These are phyloP conservation scores for Nidula microcarpa DNA, from an alignment of 768 basidiomycete genomes.

Conservation along the genomic window DNA sequence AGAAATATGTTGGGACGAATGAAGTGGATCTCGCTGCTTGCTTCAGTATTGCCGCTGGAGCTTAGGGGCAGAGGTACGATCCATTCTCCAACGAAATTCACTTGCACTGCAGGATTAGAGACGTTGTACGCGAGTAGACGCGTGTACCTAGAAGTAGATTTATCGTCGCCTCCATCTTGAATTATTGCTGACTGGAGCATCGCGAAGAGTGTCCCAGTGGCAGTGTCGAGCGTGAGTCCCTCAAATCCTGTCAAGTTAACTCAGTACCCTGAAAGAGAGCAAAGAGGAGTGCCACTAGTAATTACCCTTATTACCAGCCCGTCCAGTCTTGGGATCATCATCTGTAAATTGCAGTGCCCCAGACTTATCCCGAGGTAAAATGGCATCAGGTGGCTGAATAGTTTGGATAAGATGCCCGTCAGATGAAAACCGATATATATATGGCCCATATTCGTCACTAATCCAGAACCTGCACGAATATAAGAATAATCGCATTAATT, in stretches of 20 bases:
- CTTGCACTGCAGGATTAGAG: conserved; percentile 23
- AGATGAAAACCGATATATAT: conserved; percentile 52
- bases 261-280: neutral
- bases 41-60: conserved; percentile 46
- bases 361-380: conserved; percentile 40
- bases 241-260: conserved; percentile 44
- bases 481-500: too few relatives aligned
- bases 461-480: conserved; percentile 46
- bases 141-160: conserved; percentile 46
- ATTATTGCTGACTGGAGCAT: conserved; percentile 61
- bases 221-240: conserved; percentile 48
- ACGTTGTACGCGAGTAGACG: conserved; percentile 57
- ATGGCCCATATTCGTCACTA: conserved; percentile 69
- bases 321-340: conserved; percentile 46
- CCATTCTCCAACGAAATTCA: conserved; percentile 51
- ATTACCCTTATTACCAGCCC: conserved; percentile 52
- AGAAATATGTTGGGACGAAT: conserved; percentile 53
- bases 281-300: neutral
- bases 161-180: conserved; percentile 56
- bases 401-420: conserved; percentile 48
- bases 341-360: conserved; percentile 52
- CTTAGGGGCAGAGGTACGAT: conserved; percentile 56
- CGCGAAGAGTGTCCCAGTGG: conserved; percentile 50
- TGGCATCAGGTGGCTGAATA: conserved; percentile 56
- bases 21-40: conserved; percentile 57